Conservation (phyloP, 1,284 basidiomycete species). For the Ustilago sp. region DNA sequence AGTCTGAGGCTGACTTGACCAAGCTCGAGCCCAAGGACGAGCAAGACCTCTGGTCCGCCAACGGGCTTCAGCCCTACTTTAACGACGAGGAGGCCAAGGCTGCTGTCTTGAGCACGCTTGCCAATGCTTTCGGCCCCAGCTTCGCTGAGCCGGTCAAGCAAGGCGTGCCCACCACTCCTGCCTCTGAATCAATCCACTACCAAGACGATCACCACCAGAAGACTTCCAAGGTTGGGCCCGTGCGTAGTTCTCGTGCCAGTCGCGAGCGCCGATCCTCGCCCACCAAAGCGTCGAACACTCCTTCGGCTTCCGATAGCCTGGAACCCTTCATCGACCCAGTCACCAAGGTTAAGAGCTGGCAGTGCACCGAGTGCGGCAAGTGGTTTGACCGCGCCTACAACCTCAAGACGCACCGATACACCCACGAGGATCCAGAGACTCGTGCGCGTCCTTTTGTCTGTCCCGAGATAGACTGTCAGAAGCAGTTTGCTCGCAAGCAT, state of each 20-base stretch:
- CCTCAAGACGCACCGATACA: slow-evolving; percentile 59
- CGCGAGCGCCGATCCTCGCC: slow-evolving; percentile 41
- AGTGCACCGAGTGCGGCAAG: slow-evolving; percentile 58
- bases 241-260: slow-evolving; percentile 21
- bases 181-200: neutral
- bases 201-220: slow-evolving; percentile 19
- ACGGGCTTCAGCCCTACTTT: slow-evolving; percentile 43
- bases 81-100: slow-evolving; percentile 29
- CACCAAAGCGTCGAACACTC: slow-evolving; percentile 11
- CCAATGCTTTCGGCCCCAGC: slow-evolving; percentile 28
- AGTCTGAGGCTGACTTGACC: slow-evolving; percentile 16
- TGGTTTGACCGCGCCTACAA: slow-evolving; percentile 62
- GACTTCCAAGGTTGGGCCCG: slow-evolving; percentile 31
- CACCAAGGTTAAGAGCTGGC: slow-evolving; percentile 54
- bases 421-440: slow-evolving; percentile 50
- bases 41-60: slow-evolving; percentile 17
- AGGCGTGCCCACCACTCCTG: neutral
- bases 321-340: slow-evolving; percentile 35
- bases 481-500: slow-evolving; percentile 62
- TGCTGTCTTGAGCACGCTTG: slow-evolving; percentile 31
- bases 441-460: slow-evolving; percentile 58
- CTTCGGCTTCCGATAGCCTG: slow-evolving; percentile 22
- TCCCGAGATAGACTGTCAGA: slow-evolving; percentile 48
- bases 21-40: slow-evolving; percentile 29
- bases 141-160: slow-evolving; percentile 20